A percentile compares a stretch with the other conserved stretches of the same genome.
Evolutionary conservation across 2,329 filamentous ascomycete genomes (phyloP).

Genomic region (Cyanodermella asteris): DNA sequence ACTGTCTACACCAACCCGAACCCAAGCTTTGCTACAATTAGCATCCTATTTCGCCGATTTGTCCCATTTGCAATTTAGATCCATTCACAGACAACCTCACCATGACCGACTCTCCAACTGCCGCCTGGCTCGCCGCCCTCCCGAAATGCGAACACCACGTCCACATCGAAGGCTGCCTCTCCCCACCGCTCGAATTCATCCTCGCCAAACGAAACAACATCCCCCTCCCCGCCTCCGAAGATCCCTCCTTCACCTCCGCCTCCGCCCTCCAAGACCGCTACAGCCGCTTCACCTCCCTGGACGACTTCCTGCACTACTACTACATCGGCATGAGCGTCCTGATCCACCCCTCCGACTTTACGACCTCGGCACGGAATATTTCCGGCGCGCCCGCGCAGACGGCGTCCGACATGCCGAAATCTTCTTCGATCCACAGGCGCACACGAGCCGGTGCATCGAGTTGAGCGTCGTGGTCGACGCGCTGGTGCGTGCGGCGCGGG

Average conservation of each 20-base stretch:
- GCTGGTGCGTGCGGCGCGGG: slow-evolving; percentile 35
- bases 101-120: slow-evolving; percentile 35
- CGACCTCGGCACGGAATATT: slow-evolving; percentile 52
- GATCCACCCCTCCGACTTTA: slow-evolving; percentile 43
- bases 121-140: slow-evolving; percentile 39
- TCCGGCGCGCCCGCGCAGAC: slow-evolving; percentile 39
- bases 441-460: slow-evolving; percentile 38
- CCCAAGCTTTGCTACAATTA: no score
- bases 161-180: slow-evolving; percentile 56
- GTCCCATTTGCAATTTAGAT: no score
- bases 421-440: slow-evolving; percentile 65
- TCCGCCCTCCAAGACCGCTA: slow-evolving; percentile 41
- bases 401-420: slow-evolving; percentile 52
- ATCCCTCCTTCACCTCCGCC: slow-evolving; percentile 41
- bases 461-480: slow-evolving; percentile 44
- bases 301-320: slow-evolving; percentile 62
- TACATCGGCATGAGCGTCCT: slow-evolving; percentile 56
- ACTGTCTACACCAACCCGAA: no score
- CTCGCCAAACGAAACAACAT: slow-evolving; percentile 47
- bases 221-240: slow-evolving; percentile 30
- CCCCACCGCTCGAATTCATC: slow-evolving; percentile 45
- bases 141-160: slow-evolving; percentile 71
- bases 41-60: no score
- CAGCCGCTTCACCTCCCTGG: slow-evolving; percentile 42
- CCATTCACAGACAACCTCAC: no score